Evolutionary conservation across 148 eudicot genomes (phyloP).

Genomic region (Fagopyrum tataricum): DNA sequence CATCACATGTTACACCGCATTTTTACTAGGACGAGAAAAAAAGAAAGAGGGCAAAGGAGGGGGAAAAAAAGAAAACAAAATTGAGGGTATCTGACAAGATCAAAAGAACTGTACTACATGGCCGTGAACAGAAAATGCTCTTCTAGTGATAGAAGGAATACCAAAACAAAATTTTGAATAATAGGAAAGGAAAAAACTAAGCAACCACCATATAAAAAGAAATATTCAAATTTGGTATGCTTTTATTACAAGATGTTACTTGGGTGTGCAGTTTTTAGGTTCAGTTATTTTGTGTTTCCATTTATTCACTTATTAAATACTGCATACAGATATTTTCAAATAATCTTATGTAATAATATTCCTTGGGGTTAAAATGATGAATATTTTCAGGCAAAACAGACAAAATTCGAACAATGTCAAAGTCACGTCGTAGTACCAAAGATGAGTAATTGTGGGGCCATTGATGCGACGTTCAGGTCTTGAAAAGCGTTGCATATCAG

Average conservation of each 20-base stretch:
- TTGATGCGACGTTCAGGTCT: constrained; percentile 97
- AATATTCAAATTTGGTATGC: neutral
- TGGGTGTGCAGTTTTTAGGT: neutral
- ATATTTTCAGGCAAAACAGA: constrained; percentile 5
- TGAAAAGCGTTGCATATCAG: constrained; percentile 99
- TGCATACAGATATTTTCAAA: neutral
- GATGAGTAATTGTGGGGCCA: constrained; percentile 95
- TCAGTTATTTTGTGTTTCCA: neutral
- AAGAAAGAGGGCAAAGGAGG: neutral
- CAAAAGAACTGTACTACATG: neutral
- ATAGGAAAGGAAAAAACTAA: neutral
- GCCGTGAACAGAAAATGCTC: neutral
- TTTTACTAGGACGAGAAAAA: neutral
- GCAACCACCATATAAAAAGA: neutral
- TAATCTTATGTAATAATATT: neutral
- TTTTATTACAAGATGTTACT: neutral
- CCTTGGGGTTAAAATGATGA: neutral
- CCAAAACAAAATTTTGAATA: neutral
- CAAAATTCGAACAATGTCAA: neutral
- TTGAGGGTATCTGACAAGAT: neutral
- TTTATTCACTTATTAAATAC: neutral
- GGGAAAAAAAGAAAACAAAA: neutral
- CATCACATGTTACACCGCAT: neutral
- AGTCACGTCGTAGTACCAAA: constrained; percentile 47
- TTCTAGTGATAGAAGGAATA: neutral